phyloP scores from a whole-genome alignment of 345 rosid species.

The Mercurialis annua region DNA sequence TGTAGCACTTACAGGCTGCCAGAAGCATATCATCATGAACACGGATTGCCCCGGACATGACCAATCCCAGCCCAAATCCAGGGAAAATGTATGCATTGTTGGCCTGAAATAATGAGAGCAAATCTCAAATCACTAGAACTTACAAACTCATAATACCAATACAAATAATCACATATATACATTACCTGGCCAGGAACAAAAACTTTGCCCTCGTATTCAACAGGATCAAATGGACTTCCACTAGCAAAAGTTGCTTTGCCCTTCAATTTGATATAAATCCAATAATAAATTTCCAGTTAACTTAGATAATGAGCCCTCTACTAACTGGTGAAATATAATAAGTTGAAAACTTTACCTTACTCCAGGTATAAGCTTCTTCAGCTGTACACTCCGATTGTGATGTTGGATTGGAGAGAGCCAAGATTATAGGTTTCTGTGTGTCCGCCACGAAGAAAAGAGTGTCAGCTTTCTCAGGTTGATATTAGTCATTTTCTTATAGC shows the following conservation, averaged over 20 bases:
- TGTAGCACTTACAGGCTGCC: constrained; percentile 81
- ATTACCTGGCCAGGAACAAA: constrained; percentile 80
- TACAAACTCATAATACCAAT: constrained; percentile 6
- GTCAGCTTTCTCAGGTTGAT: not conserved
- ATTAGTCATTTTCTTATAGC: too few relatives aligned
- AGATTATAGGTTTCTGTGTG: constrained; percentile 76
- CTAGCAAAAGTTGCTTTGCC: constrained; percentile 88
- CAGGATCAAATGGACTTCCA: constrained; percentile 93
- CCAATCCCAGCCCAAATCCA: constrained; percentile 88
- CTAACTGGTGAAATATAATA: not conserved
- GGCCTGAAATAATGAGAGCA: constrained; percentile 47
- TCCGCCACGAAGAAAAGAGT: constrained; percentile 7
- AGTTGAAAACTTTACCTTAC: constrained; percentile 42
- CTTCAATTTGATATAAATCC: constrained; percentile 32
- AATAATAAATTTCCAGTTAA: not conserved
- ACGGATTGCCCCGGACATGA: constrained; percentile 85
- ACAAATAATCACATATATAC: not conserved
- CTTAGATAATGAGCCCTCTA: not conserved
- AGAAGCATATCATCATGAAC: constrained; percentile 90
- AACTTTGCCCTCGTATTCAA: constrained; percentile 60
- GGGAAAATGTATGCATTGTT: constrained; percentile 96
- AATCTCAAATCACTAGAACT: not conserved
- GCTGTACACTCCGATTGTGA: constrained; percentile 97
- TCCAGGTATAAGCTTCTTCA: constrained; percentile 91
- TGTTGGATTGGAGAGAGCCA: constrained; percentile 92